Conservation (phyloP, 2,329 filamentous ascomycete species). For the Neofusicoccum umdonicola region DNA sequence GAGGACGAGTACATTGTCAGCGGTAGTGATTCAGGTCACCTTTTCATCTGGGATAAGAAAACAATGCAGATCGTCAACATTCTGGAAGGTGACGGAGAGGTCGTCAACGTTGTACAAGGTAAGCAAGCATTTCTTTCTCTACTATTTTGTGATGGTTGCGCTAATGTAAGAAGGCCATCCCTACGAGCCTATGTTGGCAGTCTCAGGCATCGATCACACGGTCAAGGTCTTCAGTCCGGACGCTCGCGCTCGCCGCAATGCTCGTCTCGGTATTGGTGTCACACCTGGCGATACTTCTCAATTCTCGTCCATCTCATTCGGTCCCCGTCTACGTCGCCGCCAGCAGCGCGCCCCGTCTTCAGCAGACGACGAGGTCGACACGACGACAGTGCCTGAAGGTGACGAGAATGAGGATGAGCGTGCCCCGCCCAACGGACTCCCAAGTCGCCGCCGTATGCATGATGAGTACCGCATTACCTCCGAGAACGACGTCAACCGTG, state of each 20-base stretch:
- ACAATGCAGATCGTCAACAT: slow-evolving; percentile 62
- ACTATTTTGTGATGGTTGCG: background rate
- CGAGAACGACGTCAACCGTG: slow-evolving; percentile 60
- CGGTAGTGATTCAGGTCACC: slow-evolving; percentile 63
- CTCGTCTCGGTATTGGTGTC: slow-evolving; percentile 58
- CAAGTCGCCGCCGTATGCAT: slow-evolving; percentile 58
- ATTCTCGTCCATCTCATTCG: slow-evolving; percentile 41
- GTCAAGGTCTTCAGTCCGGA: slow-evolving; percentile 68
- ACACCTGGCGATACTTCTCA: slow-evolving; percentile 45
- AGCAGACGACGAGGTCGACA: slow-evolving; percentile 19
- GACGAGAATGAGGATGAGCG: slow-evolving; percentile 38
- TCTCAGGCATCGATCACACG: slow-evolving; percentile 65
- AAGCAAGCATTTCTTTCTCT: slow-evolving; percentile 18
- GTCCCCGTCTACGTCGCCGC: slow-evolving; percentile 20
- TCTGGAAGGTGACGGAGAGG: slow-evolving; percentile 64
- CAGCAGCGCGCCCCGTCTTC: background rate
- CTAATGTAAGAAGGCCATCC: slow-evolving; percentile 53
- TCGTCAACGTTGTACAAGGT: slow-evolving; percentile 69
- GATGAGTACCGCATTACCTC: slow-evolving; percentile 61
- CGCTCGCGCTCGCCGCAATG: slow-evolving; percentile 55
- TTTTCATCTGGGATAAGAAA: slow-evolving; percentile 69
- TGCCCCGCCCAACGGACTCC: slow-evolving; percentile 47
- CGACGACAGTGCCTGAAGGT: slow-evolving; percentile 13
- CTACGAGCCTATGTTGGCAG: slow-evolving; percentile 65
- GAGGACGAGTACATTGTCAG: slow-evolving; percentile 68